These are phyloP conservation scores for Taiwanofungus camphoratus DNA, from an alignment of 1,284 basidiomycete genomes.

Conservation along the genomic window DNA sequence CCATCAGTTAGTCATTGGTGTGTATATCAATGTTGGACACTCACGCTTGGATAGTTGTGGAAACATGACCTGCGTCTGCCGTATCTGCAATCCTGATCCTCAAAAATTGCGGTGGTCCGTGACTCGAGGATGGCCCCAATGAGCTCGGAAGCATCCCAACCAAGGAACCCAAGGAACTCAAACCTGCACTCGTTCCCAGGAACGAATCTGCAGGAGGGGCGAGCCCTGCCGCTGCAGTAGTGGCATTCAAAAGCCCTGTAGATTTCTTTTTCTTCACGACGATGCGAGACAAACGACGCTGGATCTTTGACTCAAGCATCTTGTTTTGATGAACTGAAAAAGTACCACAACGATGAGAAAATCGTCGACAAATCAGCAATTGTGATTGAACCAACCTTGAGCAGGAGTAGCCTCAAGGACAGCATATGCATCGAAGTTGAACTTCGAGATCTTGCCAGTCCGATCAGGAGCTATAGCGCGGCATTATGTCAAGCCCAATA, in stretches of 20 bases:
- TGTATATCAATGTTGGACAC: slow-evolving; percentile 29
- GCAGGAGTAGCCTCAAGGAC: slow-evolving; percentile 69
- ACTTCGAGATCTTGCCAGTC: slow-evolving; percentile 79
- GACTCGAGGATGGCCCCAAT: slow-evolving; percentile 57
- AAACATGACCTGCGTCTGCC: slow-evolving; percentile 76
- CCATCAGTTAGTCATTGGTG: no score
- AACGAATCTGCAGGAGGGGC: slow-evolving; percentile 25
- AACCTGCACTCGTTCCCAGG: slow-evolving; percentile 28
- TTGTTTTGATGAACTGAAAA: slow-evolving; percentile 77
- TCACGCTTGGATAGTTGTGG: slow-evolving; percentile 85
- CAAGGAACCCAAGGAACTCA: slow-evolving; percentile 35
- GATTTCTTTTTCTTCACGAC: slow-evolving; percentile 57
- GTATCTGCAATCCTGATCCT: slow-evolving; percentile 74
- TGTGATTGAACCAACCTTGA: slow-evolving; percentile 53
- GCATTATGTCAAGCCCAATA: not conserved
- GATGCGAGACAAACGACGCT: slow-evolving; percentile 68
- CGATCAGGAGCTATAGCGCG: slow-evolving; percentile 80
- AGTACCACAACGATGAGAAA: slow-evolving; percentile 1
- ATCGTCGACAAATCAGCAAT: not conserved
- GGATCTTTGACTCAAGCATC: slow-evolving; percentile 69
- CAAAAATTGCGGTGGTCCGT: slow-evolving; percentile 76
- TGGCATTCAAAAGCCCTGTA: slow-evolving; percentile 22
- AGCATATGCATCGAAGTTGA: slow-evolving; percentile 90
- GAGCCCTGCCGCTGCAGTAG: slow-evolving; percentile 18
- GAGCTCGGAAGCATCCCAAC: slow-evolving; percentile 52